Evolutionary conservation across 2,329 filamentous ascomycete species (phyloP).

Genomic region (Pyricularia pennisetigena): DNA sequence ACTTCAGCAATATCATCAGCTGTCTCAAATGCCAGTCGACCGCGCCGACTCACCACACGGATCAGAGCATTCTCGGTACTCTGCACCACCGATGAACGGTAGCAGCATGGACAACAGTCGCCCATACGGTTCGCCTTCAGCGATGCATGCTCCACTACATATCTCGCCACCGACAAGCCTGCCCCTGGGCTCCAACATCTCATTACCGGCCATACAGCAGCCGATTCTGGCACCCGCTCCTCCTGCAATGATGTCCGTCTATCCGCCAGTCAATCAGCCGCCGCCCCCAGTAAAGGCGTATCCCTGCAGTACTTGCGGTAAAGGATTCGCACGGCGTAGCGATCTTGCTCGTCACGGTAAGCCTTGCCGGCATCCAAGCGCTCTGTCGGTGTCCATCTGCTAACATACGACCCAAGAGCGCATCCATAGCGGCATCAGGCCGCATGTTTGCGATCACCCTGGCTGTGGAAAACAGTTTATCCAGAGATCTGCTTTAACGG

Average conservation of each 20-base stretch:
- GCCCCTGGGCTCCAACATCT: constrained; percentile 7
- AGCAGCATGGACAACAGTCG: constrained; percentile 31
- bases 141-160: constrained; percentile 40
- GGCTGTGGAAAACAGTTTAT: constrained; percentile 95
- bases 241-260: constrained; percentile 21
- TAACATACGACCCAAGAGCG: constrained; percentile 53
- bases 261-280: constrained; percentile 20
- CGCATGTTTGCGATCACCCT: constrained; percentile 84
- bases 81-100: constrained; percentile 27
- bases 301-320: constrained; percentile 80
- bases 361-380: constrained; percentile 19
- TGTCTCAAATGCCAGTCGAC: constrained; percentile 30
- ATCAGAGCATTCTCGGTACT: constrained; percentile 49
- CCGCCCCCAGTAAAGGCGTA: constrained; percentile 55
- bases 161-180: constrained; percentile 30
- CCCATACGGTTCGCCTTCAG: constrained; percentile 42
- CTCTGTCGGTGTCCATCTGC: constrained; percentile 5
- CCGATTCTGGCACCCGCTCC: constrained; percentile 10
- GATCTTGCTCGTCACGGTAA: constrained; percentile 91
- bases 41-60: constrained; percentile 48
- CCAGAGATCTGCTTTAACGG: constrained; percentile 87
- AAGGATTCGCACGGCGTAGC: constrained; percentile 86
- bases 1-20: constrained; percentile 12
- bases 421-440: constrained; percentile 84
- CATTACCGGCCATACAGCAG: constrained; percentile 2